Percentiles rank a stretch among this genome's conserved stretches.
phyloP scores from a whole-genome alignment of 2,329 filamentous ascomycete species.

The Cordyceps sp. region DNA sequence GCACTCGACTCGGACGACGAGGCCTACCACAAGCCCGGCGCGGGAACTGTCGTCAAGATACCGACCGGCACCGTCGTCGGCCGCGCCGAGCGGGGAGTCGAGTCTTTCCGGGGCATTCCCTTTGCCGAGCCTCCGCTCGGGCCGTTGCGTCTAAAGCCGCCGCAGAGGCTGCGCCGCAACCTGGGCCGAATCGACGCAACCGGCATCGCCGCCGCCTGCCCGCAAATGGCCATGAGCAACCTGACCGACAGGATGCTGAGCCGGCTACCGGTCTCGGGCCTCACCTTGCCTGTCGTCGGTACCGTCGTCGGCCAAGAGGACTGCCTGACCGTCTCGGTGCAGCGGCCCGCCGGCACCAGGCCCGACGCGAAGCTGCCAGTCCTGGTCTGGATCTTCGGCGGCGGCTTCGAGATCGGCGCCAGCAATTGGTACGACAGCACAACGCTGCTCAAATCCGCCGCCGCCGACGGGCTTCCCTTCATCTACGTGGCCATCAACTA shows the following conservation, averaged over 20 bases:
- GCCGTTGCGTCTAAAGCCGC: slow-evolving; percentile 34
- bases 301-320: slow-evolving; percentile 40
- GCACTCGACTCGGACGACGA: too few relatives aligned
- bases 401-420: slow-evolving; percentile 41
- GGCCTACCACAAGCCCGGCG: too few relatives aligned
- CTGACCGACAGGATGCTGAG: too few relatives aligned
- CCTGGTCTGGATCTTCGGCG: slow-evolving; percentile 55
- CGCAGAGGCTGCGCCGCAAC: too few relatives aligned
- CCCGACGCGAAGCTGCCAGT: slow-evolving; percentile 45
- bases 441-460: slow-evolving; percentile 25
- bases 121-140: slow-evolving; percentile 1
- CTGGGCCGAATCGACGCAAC: too few relatives aligned
- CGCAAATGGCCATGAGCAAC: too few relatives aligned
- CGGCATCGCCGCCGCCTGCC: too few relatives aligned
- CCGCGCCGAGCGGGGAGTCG: neutral
- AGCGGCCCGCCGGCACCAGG: slow-evolving; percentile 39
- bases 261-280: too few relatives aligned
- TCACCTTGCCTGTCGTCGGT: slow-evolving; percentile 42
- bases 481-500: slow-evolving; percentile 69
- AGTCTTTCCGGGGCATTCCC: neutral
- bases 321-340: slow-evolving; percentile 44
- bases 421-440: slow-evolving; percentile 34
- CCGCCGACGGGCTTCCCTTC: slow-evolving; percentile 33
- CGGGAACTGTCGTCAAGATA: too few relatives aligned
- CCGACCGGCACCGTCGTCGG: neutral